Evolutionary conservation across 345 rosid genomes (phyloP).

Genomic region (Corymbia maculata): DNA sequence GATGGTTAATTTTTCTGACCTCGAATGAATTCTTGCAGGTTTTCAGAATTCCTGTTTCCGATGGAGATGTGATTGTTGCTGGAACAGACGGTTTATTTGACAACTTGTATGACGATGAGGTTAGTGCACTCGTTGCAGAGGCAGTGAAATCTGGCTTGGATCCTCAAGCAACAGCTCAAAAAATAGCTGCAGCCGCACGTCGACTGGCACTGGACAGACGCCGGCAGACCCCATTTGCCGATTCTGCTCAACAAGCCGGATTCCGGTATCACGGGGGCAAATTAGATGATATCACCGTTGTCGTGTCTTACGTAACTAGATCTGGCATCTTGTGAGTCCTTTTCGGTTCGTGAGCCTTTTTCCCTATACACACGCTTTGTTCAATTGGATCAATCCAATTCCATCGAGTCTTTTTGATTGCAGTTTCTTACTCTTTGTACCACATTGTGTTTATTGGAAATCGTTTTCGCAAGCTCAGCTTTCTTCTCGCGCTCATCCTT

Average conservation of each 20-base stretch:
- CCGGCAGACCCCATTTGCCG: conserved; percentile 80
- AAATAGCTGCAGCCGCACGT: conserved; percentile 85
- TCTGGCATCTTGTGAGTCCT: background rate
- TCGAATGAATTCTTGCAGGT: conserved; percentile 26
- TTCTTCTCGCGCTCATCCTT: background rate
- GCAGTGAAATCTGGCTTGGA: conserved; percentile 58
- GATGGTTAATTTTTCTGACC: background rate
- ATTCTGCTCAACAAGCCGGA: conserved; percentile 93
- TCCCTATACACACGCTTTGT: background rate
- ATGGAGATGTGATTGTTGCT: conserved; percentile 79
- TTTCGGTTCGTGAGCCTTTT: background rate
- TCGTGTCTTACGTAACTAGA: conserved; percentile 61
- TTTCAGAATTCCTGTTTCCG: conserved; percentile 57
- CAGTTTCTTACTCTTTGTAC: background rate
- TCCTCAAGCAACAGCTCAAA: conserved; percentile 67
- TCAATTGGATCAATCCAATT: background rate
- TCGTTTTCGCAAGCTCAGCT: background rate
- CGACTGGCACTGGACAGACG: conserved; percentile 61
- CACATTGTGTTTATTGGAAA: background rate
- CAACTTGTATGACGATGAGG: conserved; percentile 79
- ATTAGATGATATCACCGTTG: conserved; percentile 91
- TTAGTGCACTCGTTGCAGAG: conserved; percentile 69
- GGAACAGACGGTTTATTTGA: conserved; percentile 97
- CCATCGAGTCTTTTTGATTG: background rate
- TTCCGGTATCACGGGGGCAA: conserved; percentile 89